Conservation (phyloP, 805 yeast genomes). For the Candida vartiovaarae region DNA sequence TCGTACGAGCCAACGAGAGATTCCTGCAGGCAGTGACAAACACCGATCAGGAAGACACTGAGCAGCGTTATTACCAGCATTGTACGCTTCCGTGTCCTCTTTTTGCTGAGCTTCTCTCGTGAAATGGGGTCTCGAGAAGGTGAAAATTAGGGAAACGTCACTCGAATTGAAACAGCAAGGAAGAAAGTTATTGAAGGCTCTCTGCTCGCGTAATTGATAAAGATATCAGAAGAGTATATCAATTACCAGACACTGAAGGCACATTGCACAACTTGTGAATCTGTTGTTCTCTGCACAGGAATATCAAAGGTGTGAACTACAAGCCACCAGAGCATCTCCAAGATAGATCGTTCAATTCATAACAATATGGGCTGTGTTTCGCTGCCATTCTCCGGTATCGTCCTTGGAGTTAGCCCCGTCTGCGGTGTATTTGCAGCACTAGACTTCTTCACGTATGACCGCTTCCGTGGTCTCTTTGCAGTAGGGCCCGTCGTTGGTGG, state of each 20-base stretch:
- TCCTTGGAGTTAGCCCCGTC: constrained; percentile 6
- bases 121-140: no score
- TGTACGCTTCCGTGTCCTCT: background rate
- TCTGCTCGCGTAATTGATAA: no score
- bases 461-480: constrained; percentile 12
- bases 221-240: no score
- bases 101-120: no score
- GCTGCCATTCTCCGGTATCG: constrained; percentile 13
- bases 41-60: background rate
- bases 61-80: background rate
- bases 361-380: constrained; percentile 20
- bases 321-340: no score
- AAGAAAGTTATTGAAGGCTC: no score
- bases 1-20: constrained; percentile 20
- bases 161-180: no score
- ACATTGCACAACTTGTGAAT: no score
- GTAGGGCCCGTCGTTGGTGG: constrained; percentile 1
- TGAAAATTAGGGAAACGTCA: no score
- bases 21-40: background rate
- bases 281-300: no score
- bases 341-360: background rate
- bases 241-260: no score
- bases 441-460: constrained; percentile 17
- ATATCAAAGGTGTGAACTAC: no score
- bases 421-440: constrained; percentile 9